A percentile compares a stretch with the other conserved stretches of the same genome.
Conservation (phyloP, 352 stramenopile genomes). For the Pythium biforme region DNA sequence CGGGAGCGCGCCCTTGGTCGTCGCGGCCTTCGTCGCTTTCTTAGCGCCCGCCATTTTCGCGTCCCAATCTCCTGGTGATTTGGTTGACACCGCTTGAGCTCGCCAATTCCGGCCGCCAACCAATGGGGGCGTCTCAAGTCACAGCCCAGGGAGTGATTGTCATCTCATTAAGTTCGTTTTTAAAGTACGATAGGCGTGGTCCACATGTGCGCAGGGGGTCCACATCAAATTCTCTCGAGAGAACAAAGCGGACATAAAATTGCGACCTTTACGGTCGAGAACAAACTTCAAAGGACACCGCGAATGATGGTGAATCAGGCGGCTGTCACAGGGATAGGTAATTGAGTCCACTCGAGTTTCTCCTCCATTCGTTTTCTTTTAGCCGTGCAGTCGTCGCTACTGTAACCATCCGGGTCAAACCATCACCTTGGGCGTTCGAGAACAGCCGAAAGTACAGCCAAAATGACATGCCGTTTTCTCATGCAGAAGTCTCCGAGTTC, state of each 20-base stretch:
- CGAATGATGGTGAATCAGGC: neutral
- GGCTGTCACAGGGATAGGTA: constrained; percentile 8
- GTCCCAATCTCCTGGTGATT: neutral
- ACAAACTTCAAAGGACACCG: constrained; percentile 8
- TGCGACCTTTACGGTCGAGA: constrained; percentile 6
- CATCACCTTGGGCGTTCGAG: neutral
- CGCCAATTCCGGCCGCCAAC: constrained; percentile 16
- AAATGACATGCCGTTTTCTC: neutral
- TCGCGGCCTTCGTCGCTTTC: constrained; percentile 9
- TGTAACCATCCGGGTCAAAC: neutral
- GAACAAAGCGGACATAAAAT: constrained; percentile 8
- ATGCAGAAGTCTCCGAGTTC: neutral
- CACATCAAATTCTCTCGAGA: constrained; percentile 9
- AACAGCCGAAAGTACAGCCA: neutral
- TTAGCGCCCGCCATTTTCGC: constrained; percentile 9
- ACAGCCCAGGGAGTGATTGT: constrained; percentile 1
- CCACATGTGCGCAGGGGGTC: constrained; percentile 3
- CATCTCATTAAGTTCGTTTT: constrained; percentile 6
- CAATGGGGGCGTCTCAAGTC: constrained; percentile 27
- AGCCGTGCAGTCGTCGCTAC: neutral
- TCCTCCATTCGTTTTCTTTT: constrained; percentile 14
- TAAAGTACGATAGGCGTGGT: neutral
- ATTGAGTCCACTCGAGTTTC: neutral
- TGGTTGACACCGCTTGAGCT: neutral
- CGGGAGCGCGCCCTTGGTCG: constrained; percentile 10